Evolutionary conservation across 2,329 filamentous ascomycete genomes (phyloP), one percentile per base, ranked within the genome.

Genomic region (Spiromastix sp.): DNA sequence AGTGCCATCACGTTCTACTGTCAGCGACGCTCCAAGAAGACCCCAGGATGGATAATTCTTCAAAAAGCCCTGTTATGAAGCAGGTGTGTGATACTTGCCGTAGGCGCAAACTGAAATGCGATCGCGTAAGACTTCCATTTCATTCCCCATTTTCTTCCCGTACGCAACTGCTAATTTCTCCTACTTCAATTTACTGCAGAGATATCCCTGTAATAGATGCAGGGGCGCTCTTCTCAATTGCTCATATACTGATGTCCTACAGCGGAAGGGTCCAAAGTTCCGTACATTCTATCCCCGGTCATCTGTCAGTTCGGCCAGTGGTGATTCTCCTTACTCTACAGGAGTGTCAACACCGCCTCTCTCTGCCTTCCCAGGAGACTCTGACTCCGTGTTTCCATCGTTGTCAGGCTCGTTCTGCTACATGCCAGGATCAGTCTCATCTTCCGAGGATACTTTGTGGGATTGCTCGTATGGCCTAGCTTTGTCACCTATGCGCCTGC

Each of bases 51-150:
- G 24, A 34, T n/a, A 16, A 16, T n/a, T 13, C 11, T 20, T 7
- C n/a, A 4, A 19, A 17, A 11, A 11, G 6, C 10, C 3, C 17
- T n/a, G 15, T 26, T 15, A 34, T 34, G 16, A 60, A 59, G 38
- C 57, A 61, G 42, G 56, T 58, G 30, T 61, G 58, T 39, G 57
- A 61, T 36, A 60, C 60, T 36, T 64, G 61, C 47, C 54, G 60
- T 19, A 49, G 53, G 11, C 56, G 60, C 30, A 64, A 64, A 38
- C 59, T 64, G 37, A 64, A 60, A 49, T 64, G 61, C 38, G 30
- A 55, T 52, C 47, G 58, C 51, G 43, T n/a, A n/a, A n/a, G n/a
- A n/a, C n/a, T n/a, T n/a, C n/a, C n/a, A n/a, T n/a, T n/a, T n/a
- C n/a, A n/a, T n/a, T n/a, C n/a, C n/a, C n/a, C n/a, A n/a, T n/a